phyloP scores from a whole-genome alignment of 495 filamentous ascomycete species.

The Pyronema omphalodes region DNA sequence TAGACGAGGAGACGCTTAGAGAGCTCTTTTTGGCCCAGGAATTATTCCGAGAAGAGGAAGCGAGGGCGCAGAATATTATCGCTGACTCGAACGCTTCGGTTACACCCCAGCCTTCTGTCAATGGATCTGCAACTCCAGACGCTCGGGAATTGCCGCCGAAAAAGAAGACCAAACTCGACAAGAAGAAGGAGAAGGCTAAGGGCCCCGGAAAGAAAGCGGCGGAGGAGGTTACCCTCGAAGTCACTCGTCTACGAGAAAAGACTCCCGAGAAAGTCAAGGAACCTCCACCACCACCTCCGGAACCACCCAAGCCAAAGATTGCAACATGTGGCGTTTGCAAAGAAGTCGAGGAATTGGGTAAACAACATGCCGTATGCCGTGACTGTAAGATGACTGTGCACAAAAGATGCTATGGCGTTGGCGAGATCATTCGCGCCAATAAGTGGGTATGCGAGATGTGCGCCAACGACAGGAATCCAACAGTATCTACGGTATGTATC shows the following conservation, averaged over 20 bases:
- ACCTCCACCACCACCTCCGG: slow-evolving; percentile 40
- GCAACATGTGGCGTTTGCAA: slow-evolving; percentile 75
- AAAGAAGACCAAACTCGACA: slow-evolving; percentile 35
- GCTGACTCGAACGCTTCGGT: slow-evolving; percentile 2
- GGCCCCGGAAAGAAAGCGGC: background rate
- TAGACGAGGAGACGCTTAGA: slow-evolving; percentile 79
- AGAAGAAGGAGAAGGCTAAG: slow-evolving; percentile 12
- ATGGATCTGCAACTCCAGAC: slow-evolving; percentile 8
- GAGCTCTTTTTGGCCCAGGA: slow-evolving; percentile 45
- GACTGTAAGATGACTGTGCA: slow-evolving; percentile 90
- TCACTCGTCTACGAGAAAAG: slow-evolving; percentile 2
- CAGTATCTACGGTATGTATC: slow-evolving; percentile 57
- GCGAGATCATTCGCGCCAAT: slow-evolving; percentile 43
- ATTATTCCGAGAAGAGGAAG: slow-evolving; percentile 22
- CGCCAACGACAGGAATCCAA: slow-evolving; percentile 71
- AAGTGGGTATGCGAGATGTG: slow-evolving; percentile 98
- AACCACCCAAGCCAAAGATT: slow-evolving; percentile 54
- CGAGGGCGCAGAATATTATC: slow-evolving; percentile 13
- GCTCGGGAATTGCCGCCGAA: slow-evolving; percentile 29
- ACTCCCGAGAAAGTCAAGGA: slow-evolving; percentile 22
- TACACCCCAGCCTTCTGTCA: slow-evolving; percentile 8
- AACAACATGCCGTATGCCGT: slow-evolving; percentile 56
- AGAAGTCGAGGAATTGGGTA: slow-evolving; percentile 48
- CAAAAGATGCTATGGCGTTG: slow-evolving; percentile 74
- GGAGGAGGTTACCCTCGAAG: background rate